These are phyloP conservation scores for Leccinum huronense DNA, from an alignment of 1,284 basidiomycete species.

Conservation along the genomic window DNA sequence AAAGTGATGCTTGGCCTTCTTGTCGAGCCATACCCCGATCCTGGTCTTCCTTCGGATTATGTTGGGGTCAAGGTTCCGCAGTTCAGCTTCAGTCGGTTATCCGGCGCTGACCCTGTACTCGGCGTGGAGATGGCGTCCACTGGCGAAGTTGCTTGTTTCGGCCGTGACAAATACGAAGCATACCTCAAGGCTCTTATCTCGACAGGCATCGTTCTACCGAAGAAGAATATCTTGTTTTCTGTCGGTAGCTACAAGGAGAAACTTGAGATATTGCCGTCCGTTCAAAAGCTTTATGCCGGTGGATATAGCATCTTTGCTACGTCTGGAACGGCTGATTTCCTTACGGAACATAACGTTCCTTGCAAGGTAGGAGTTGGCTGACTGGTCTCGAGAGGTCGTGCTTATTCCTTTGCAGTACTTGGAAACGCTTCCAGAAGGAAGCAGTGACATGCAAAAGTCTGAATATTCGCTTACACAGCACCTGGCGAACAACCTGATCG, in stretches of 20 bases:
- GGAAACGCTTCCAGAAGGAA: slow-evolving; percentile 80
- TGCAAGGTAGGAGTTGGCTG: slow-evolving; percentile 62
- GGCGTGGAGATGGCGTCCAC: slow-evolving; percentile 99
- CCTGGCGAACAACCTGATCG: slow-evolving; percentile 93
- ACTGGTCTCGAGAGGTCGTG: not conserved
- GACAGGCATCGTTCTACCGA: slow-evolving; percentile 90
- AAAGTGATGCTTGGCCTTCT: slow-evolving; percentile 95
- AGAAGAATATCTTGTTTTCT: slow-evolving; percentile 94
- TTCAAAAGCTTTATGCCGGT: slow-evolving; percentile 93
- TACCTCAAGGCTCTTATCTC: slow-evolving; percentile 97
- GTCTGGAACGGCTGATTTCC: slow-evolving; percentile 94
- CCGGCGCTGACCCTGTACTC: slow-evolving; percentile 96
- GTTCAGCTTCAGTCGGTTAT: slow-evolving; percentile 95
- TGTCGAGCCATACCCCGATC: slow-evolving; percentile 87
- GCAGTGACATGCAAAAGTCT: slow-evolving; percentile 80
- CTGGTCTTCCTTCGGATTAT: slow-evolving; percentile 86
- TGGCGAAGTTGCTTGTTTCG: slow-evolving; percentile 98
- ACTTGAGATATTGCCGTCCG: slow-evolving; percentile 91
- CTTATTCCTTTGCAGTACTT: slow-evolving; percentile 63
- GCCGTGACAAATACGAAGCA: slow-evolving; percentile 96
- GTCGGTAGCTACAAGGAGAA: slow-evolving; percentile 98
- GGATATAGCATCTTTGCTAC: slow-evolving; percentile 98
- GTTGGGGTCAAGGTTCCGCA: slow-evolving; percentile 99
- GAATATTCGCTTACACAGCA: slow-evolving; percentile 96
- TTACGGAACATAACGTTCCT: slow-evolving; percentile 80